A percentile compares a stretch with the other conserved stretches of the same genome.
Conservation (phyloP, 495 filamentous ascomycete species). For the Xylaria acuta region DNA sequence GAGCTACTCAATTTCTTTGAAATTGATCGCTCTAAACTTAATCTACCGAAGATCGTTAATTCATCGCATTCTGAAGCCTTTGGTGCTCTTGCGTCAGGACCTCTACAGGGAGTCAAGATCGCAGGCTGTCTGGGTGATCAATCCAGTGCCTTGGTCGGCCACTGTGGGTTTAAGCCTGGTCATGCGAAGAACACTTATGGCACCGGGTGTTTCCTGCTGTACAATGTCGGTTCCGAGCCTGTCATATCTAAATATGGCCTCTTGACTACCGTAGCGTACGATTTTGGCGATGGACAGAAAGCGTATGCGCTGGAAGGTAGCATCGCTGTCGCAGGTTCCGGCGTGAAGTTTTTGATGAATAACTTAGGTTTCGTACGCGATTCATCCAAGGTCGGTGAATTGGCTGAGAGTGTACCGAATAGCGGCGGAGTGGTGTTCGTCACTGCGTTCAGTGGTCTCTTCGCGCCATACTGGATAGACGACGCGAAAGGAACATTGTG, state of each 20-base stretch:
- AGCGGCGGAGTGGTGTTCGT: constrained; percentile 94
- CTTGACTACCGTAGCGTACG: constrained; percentile 84
- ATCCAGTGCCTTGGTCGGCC: constrained; percentile 89
- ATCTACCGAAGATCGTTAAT: constrained; percentile 83
- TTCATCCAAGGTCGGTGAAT: constrained; percentile 79
- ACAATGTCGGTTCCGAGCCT: constrained; percentile 89
- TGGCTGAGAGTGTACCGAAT: constrained; percentile 83
- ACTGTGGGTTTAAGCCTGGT: constrained; percentile 87
- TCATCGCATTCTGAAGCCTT: constrained; percentile 81
- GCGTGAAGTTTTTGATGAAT: constrained; percentile 88
- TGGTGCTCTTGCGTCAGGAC: constrained; percentile 69
- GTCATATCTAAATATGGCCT: constrained; percentile 91
- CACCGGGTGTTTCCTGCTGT: constrained; percentile 93
- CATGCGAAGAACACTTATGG: constrained; percentile 96
- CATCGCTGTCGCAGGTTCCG: constrained; percentile 89
- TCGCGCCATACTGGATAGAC: constrained; percentile 99
- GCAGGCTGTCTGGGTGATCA: constrained; percentile 92
- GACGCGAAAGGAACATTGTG: constrained; percentile 91
- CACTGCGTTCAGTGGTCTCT: constrained; percentile 93
- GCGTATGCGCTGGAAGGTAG: constrained; percentile 93
- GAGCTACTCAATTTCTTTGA: constrained; percentile 82
- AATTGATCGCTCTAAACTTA: constrained; percentile 75
- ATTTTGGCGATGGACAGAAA: constrained; percentile 75
- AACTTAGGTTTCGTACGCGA: constrained; percentile 84
- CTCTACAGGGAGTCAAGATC: constrained; percentile 78